These are phyloP conservation scores for Bryoglossum gracile DNA, from an alignment of 495 filamentous ascomycete species.

Conservation along the genomic window DNA sequence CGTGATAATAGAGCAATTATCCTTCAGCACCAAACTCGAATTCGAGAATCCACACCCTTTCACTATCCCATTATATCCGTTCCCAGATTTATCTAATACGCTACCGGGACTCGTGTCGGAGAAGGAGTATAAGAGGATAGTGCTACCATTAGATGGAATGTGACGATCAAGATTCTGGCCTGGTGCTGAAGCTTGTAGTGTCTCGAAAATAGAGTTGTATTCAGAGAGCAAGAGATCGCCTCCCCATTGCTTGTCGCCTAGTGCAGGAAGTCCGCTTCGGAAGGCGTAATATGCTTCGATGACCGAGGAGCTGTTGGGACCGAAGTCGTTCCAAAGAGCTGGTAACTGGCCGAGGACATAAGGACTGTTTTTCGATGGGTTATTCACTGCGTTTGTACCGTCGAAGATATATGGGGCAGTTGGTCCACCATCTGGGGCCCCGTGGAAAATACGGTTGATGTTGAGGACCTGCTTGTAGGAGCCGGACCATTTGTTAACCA, in stretches of 20 bases:
- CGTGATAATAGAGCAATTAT: conserved; percentile 33
- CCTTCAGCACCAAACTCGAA: conserved; percentile 24
- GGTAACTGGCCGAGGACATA: conserved; percentile 38
- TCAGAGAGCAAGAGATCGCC: conserved; percentile 35
- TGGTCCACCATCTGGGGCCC: conserved; percentile 33
- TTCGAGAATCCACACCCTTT: conserved; percentile 25
- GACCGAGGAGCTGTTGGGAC: conserved; percentile 38
- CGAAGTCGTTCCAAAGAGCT: conserved; percentile 47
- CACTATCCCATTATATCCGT: conserved; percentile 36
- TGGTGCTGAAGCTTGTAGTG: conserved; percentile 33
- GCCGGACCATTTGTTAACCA: conserved; percentile 40
- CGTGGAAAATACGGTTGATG: conserved; percentile 38
- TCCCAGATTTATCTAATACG: conserved; percentile 35
- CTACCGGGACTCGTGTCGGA: conserved; percentile 3
- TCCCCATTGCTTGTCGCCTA: conserved; percentile 51
- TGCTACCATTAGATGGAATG: conserved; percentile 32
- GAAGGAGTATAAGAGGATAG: conserved; percentile 37
- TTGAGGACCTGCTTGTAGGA: conserved; percentile 37
- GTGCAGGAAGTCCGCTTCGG: conserved; percentile 39
- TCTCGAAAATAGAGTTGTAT: conserved; percentile 32
- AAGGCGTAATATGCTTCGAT: conserved; percentile 43
- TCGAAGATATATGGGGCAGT: conserved; percentile 44
- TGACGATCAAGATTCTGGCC: conserved; percentile 41
- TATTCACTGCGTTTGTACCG: conserved; percentile 34
- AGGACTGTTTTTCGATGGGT: conserved; percentile 33